These are phyloP conservation scores for Sungouiella thailandica DNA, from an alignment of 805 yeast genomes.

Conservation along the genomic window DNA sequence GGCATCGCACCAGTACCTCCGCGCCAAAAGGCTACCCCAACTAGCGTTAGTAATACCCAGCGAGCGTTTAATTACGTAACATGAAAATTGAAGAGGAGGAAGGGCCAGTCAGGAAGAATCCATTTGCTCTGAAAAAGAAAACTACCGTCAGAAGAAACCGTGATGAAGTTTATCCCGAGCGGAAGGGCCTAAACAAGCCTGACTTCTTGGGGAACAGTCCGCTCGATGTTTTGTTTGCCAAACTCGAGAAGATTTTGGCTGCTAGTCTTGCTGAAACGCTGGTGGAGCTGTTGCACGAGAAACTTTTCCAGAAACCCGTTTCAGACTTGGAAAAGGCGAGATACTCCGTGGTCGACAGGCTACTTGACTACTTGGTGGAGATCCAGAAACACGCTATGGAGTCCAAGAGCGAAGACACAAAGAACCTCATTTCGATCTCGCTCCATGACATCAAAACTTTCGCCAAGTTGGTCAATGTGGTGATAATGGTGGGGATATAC, in stretches of 20 bases:
- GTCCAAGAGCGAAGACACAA: constrained; percentile 15
- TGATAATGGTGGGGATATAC: constrained; percentile 69
- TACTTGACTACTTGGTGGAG: constrained; percentile 32
- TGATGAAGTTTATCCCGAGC: constrained; percentile 26
- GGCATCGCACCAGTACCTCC: neutral
- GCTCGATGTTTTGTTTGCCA: constrained; percentile 29
- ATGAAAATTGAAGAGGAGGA: constrained; percentile 18
- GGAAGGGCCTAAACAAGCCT: constrained; percentile 32
- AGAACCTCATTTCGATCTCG: constrained; percentile 56
- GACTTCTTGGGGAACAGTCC: constrained; percentile 26
- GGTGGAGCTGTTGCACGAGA: constrained; percentile 9
- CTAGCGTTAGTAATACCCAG: too few species aligned
- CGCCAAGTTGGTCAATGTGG: constrained; percentile 55
- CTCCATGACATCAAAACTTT: constrained; percentile 80
- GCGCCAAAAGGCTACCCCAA: neutral
- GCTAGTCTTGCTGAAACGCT: constrained; percentile 21
- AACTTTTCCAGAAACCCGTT: neutral
- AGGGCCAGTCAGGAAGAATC: constrained; percentile 18
- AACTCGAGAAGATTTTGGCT: constrained; percentile 21
- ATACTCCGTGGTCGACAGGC: constrained; percentile 24
- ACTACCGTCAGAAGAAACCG: constrained; percentile 27
- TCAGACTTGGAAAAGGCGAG: neutral
- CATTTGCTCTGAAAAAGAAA: constrained; percentile 24
- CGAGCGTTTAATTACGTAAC: neutral
- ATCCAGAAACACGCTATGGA: constrained; percentile 34